Percentiles rank a stretch among this genome's conserved stretches.
These are phyloP conservation scores for Fusarium sp. DNA, from an alignment of 2,329 filamentous ascomycete species.

Conservation along the genomic window DNA sequence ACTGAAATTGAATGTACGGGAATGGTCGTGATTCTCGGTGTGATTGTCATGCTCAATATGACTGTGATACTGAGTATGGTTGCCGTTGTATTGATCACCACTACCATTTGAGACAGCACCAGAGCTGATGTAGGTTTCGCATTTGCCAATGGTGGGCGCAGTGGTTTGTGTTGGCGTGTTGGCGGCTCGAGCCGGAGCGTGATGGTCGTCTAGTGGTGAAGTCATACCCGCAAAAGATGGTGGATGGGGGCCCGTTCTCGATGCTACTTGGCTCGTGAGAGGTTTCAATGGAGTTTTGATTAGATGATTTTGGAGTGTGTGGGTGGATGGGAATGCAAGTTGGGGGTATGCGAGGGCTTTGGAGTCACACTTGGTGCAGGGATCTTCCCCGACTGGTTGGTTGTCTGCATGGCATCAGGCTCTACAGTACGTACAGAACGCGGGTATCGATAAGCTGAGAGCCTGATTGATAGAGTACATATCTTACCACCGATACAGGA, in stretches of 20 bases:
- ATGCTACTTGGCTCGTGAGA: not conserved
- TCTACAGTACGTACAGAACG: not conserved
- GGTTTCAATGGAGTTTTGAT: not conserved
- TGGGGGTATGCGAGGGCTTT: not conserved
- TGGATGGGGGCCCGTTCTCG: not conserved
- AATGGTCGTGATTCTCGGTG: not conserved
- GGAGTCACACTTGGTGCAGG: not conserved
- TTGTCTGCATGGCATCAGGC: not conserved
- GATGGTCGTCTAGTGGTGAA: not conserved
- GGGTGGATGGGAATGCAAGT: not conserved
- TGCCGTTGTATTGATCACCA: not conserved
- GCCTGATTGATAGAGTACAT: not conserved
- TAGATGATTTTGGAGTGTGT: not conserved
- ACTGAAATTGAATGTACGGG: not conserved
- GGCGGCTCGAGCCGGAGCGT: not conserved
- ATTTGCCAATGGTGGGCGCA: not conserved
- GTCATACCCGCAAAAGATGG: not conserved
- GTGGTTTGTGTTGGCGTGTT: not conserved
- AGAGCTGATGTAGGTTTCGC: not conserved
- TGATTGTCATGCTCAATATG: not conserved
- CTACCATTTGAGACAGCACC: not conserved
- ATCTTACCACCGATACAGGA: not conserved
- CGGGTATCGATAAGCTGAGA: not conserved
- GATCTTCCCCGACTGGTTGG: not conserved
- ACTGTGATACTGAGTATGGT: not conserved